These are phyloP conservation scores for Cryptomeria japonica DNA, from an alignment of 75 land plant genomes.

Conservation along the genomic window DNA sequence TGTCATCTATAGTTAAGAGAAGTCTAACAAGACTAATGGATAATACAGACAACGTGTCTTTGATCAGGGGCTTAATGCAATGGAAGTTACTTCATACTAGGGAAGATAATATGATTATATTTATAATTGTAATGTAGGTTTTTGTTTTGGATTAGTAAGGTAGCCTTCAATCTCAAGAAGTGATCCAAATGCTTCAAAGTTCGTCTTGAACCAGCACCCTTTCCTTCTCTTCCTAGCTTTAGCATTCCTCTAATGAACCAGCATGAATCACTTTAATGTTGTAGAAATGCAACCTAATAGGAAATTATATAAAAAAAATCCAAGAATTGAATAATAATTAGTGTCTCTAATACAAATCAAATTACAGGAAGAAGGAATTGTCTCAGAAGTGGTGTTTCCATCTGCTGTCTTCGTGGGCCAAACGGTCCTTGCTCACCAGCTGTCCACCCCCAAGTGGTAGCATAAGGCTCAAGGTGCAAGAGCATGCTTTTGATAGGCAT, in stretches of 20 bases:
- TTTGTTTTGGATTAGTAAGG: neutral
- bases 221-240: no score
- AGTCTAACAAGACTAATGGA: no score
- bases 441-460: neutral
- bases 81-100: no score
- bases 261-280: neutral
- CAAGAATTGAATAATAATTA: neutral
- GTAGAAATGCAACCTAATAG: neutral
- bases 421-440: neutral
- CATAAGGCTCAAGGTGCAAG: neutral
- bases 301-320: neutral
- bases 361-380: neutral
- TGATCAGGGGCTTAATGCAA: no score
- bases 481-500: neutral
- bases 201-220: no score
- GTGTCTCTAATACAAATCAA: neutral
- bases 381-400: neutral
- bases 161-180: neutral
- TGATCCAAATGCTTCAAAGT: neutral
- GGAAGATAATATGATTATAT: no score
- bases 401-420: neutral
- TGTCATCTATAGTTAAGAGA: no score
- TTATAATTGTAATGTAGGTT: neutral
- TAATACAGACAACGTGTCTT: no score
- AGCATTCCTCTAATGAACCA: neutral